Evolutionary conservation across 768 basidiomycete genomes (phyloP), one percentile per base, ranked within the genome.

Genomic region (Rhizopogon vinicolor): DNA sequence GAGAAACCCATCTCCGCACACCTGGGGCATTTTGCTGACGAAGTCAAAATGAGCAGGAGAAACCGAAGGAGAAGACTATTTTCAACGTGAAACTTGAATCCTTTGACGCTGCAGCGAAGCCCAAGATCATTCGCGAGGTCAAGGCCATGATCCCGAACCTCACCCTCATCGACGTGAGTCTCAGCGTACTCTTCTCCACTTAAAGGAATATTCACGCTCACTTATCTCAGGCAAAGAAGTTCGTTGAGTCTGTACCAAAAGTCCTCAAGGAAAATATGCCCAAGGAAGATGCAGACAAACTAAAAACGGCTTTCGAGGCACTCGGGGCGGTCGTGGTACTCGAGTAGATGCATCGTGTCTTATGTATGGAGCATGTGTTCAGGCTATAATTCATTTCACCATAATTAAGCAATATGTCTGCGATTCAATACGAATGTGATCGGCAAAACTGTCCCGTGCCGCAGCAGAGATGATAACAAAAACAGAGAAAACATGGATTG

Each of bases 281-380:
- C 22, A 99, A 99, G 73, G 97, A 99, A 63, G 97, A 99, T 40
- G 95, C 96, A 2, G 97, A 98, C 72, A 98, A 98, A 75, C 77
- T 99, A 68, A 83, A 95, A 75, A 86, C 86, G 71, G 84, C 85
- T n/a, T 89, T 99, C 73, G 86, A 91, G 73, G 85, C 75, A 52
- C 82, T 97, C 46, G 97, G 97, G 22, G 97, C 89, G 52, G 85
- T 91, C 55, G 82, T 98, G 59, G 81, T 79, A 62, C 80, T 98
- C 68, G 93, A 93, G 66, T 95, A 81, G 77, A 68, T 53, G 25
- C 51, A 48, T 22, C 50, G 39, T 49, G 53, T 42, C 58, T 58
- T 35, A 52, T 55, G 60, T 53, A 53, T 49, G 53, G 39, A 57
- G 33, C 58, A 56, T 57, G 28, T 33, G 29, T 59, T 39, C 58